phyloP scores from a whole-genome alignment of 2,329 filamentous ascomycete species.

The Alternaria sp. region DNA sequence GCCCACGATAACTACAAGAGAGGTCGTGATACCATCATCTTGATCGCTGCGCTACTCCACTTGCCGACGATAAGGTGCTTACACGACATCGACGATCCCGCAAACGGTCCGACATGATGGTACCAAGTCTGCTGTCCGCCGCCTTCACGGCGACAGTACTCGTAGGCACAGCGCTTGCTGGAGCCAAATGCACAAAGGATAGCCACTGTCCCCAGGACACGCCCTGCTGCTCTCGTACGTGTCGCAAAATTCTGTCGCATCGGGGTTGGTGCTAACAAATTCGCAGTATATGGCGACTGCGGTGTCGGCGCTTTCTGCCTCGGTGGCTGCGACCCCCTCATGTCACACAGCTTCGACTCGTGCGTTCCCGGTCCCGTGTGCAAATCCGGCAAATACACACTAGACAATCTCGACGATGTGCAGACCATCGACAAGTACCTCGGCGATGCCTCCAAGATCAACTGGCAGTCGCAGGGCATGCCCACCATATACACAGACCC shows the following conservation, averaged over 20 bases:
- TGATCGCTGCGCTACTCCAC: constrained; percentile 36
- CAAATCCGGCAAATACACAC: constrained; percentile 73
- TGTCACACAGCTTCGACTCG: constrained; percentile 81
- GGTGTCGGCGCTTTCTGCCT: constrained; percentile 94
- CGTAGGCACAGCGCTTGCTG: constrained; percentile 32
- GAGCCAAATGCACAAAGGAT: constrained; percentile 52
- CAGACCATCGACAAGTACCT: constrained; percentile 80
- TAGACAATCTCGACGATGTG: constrained; percentile 74
- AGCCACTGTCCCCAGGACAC: constrained; percentile 70
- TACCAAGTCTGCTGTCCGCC: constrained; percentile 35
- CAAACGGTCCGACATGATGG: constrained; percentile 33
- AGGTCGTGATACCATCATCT: constrained; percentile 2
- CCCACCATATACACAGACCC: constrained; percentile 69
- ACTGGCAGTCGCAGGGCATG: constrained; percentile 88
- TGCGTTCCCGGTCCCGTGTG: constrained; percentile 88
- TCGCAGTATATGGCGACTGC: constrained; percentile 85
- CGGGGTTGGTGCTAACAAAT: constrained; percentile 27
- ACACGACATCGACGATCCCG: constrained; percentile 35
- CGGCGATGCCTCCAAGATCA: constrained; percentile 76
- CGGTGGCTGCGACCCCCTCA: constrained; percentile 89
- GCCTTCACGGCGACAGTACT: constrained; percentile 38
- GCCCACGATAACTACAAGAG: constrained; percentile 1
- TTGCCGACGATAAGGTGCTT: constrained; percentile 17
- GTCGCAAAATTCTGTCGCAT: not conserved
- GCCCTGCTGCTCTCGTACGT: constrained; percentile 51